Conservation (phyloP, 2,329 filamentous ascomycete genomes). For the Orbilia javanica region DNA sequence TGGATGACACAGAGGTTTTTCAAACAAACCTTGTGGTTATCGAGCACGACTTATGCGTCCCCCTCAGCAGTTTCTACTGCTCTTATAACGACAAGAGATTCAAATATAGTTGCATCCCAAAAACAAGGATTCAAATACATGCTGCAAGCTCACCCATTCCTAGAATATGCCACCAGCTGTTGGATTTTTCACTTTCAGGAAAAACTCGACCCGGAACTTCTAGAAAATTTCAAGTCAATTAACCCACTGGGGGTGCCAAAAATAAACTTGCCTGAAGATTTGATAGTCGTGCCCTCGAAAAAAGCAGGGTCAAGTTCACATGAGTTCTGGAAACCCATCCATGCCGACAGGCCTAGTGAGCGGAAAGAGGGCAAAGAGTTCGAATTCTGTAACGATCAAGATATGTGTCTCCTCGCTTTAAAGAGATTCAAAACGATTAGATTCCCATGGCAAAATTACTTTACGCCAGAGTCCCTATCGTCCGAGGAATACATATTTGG, state of each 20-base stretch:
- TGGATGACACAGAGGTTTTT: constrained; percentile 10
- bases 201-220: no score
- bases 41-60: background rate
- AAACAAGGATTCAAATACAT: constrained; percentile 16
- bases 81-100: background rate
- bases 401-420: background rate
- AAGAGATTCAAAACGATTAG: constrained; percentile 4
- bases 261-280: no score
- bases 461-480: constrained; percentile 1
- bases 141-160: constrained; percentile 1
- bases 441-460: constrained; percentile 42
- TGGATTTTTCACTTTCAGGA: constrained; percentile 22
- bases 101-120: background rate
- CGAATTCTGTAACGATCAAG: background rate
- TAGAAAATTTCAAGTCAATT: no score
- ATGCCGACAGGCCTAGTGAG: no score
- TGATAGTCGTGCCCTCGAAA: no score
- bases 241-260: background rate
- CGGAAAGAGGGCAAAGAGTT: no score
- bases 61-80: background rate
- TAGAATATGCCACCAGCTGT: constrained; percentile 30
- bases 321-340: no score
- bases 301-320: no score
- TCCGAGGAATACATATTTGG: background rate
- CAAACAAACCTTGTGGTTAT: background rate